These are phyloP conservation scores for Albophoma yamanashiensis DNA, from an alignment of 2,329 filamentous ascomycete genomes.

Conservation along the genomic window DNA sequence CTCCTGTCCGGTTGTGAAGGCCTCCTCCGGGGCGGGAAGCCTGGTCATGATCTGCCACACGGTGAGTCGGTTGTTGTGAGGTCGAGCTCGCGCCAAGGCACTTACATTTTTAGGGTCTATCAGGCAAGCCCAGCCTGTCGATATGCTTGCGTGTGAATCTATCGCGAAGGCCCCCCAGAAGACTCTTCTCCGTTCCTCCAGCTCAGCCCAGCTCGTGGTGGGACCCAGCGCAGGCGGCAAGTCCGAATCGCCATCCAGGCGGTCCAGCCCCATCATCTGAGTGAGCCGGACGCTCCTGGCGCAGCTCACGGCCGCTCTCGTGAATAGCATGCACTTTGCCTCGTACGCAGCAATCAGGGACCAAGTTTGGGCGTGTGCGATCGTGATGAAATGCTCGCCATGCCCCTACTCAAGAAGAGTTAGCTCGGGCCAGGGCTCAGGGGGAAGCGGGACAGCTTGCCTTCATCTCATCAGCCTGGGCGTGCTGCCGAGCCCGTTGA, in stretches of 20 bases:
- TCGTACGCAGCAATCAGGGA: conserved; percentile 65
- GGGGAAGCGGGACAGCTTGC: conserved; percentile 17
- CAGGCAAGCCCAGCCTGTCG: conserved; percentile 80
- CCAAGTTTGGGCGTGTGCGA: conserved; percentile 79
- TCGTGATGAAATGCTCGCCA: conserved; percentile 68
- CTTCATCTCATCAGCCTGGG: conserved; percentile 76
- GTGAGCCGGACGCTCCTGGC: conserved; percentile 60
- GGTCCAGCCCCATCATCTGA: conserved; percentile 78
- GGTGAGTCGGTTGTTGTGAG: neutral
- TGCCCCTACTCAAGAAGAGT: conserved; percentile 36
- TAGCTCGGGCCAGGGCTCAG: neutral
- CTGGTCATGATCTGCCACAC: conserved; percentile 55
- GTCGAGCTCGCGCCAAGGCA: neutral
- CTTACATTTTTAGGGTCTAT: conserved; percentile 61
- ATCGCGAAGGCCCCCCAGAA: conserved; percentile 81
- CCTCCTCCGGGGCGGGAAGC: conserved; percentile 69
- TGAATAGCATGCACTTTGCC: conserved; percentile 77
- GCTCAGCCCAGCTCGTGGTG: conserved; percentile 68
- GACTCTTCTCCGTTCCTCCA: conserved; percentile 64
- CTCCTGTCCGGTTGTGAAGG: conserved; percentile 56
- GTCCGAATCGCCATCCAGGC: conserved; percentile 55
- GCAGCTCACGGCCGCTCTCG: conserved; percentile 72
- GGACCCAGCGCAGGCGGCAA: conserved; percentile 66
- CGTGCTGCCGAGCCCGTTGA: conserved; percentile 68
- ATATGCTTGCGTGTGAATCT: conserved; percentile 78